Conservation (phyloP, 441 rosid species). For the Gossypium gossypioides region DNA sequence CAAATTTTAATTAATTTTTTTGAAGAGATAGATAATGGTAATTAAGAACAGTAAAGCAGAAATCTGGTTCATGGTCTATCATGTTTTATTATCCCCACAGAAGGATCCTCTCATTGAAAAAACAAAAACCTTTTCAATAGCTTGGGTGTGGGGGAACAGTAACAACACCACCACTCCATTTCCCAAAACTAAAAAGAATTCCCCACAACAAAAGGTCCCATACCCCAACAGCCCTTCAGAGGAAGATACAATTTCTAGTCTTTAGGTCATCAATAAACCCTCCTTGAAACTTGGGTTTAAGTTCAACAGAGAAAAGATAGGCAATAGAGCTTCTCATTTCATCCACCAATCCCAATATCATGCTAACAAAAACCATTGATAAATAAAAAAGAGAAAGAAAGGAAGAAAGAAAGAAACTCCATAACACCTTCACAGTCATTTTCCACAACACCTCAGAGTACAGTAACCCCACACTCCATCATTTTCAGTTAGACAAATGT, state of each 20-base stretch:
- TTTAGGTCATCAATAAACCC: constrained; percentile 32
- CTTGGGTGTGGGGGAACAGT: not conserved
- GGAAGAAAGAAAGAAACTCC: not conserved
- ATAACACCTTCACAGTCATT: constrained; percentile 22
- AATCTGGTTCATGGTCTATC: no score
- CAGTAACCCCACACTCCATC: constrained; percentile 20
- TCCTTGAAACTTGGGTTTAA: constrained; percentile 35
- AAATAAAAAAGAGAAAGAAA: not conserved
- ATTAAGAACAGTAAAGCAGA: no score
- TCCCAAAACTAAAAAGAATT: constrained; percentile 40
- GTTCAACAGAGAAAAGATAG: not conserved
- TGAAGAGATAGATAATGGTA: no score
- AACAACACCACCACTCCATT: constrained; percentile 9
- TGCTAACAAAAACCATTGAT: constrained; percentile 1
- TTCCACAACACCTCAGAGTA: constrained; percentile 20
- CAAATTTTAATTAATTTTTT: no score
- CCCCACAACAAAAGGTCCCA: constrained; percentile 26
- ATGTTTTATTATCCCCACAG: no score
- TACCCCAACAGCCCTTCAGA: constrained; percentile 40
- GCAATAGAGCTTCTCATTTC: not conserved
- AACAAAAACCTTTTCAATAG: not conserved
- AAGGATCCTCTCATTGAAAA: not conserved
- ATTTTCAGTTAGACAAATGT: constrained; percentile 33
- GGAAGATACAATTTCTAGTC: constrained; percentile 29
- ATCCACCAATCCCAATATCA: constrained; percentile 40